Evolutionary conservation across 2,329 filamentous ascomycete genomes (phyloP).

Genomic region (Colletotrichum sp.): DNA sequence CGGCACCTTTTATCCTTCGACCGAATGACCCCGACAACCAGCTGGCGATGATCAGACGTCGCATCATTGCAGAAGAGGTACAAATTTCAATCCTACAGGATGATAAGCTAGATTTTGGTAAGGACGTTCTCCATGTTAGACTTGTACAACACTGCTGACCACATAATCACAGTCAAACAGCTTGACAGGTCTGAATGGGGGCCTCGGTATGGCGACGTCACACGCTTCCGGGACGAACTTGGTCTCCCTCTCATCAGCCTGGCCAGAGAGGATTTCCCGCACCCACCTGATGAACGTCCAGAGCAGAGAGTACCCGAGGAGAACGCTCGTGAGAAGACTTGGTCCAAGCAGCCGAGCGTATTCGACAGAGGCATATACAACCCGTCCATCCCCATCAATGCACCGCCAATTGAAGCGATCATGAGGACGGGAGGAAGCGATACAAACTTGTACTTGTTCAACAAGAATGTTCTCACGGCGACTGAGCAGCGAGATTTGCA

Average conservation of each 20-base stretch:
- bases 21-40: constrained; percentile 27
- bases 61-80: constrained; percentile 26
- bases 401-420: constrained; percentile 38
- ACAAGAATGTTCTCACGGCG: constrained; percentile 42
- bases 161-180: neutral
- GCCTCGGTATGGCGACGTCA: constrained; percentile 20
- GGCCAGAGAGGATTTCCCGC: neutral
- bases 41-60: constrained; percentile 29
- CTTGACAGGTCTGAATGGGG: constrained; percentile 23
- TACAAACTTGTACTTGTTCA: constrained; percentile 37
- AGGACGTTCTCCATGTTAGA: neutral
- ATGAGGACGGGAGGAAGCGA: constrained; percentile 33
- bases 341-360: constrained; percentile 29
- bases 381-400: constrained; percentile 39
- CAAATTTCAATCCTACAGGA: constrained; percentile 11
- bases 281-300: neutral
- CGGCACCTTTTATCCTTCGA: constrained; percentile 19
- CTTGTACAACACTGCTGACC: neutral
- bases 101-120: constrained; percentile 15
- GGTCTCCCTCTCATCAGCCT: neutral
- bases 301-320: neutral
- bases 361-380: constrained; percentile 29
- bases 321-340: constrained; percentile 32
- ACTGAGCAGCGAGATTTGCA: constrained; percentile 44
- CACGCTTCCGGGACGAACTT: neutral